Evolutionary conservation across 768 basidiomycete genomes (phyloP).

Genomic region (Neoboletus magnificus): DNA sequence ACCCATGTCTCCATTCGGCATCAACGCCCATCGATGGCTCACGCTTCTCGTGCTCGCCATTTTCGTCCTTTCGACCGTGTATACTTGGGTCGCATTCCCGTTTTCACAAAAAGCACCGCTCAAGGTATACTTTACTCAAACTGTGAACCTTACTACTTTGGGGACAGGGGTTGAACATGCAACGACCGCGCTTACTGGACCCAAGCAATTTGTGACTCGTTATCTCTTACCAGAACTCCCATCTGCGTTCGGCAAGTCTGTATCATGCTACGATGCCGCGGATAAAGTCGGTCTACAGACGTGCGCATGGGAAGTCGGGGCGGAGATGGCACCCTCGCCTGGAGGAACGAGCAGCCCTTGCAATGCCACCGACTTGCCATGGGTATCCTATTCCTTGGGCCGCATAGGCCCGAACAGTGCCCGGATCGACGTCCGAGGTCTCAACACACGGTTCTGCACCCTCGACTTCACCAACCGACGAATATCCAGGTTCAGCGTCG

Average conservation of each 20-base stretch:
- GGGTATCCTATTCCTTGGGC: slow-evolving; percentile 43
- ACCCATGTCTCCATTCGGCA: slow-evolving; percentile 63
- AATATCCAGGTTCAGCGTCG: slow-evolving; percentile 41
- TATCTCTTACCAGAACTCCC: slow-evolving; percentile 50
- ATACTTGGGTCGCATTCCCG: slow-evolving; percentile 50
- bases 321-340: slow-evolving; percentile 38
- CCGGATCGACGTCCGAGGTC: slow-evolving; percentile 48
- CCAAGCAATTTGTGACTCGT: slow-evolving; percentile 40
- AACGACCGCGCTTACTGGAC: slow-evolving; percentile 45
- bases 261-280: slow-evolving; percentile 30
- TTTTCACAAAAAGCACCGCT: slow-evolving; percentile 61
- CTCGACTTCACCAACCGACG: slow-evolving; percentile 52
- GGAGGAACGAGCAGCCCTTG: slow-evolving; percentile 17
- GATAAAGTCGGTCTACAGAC: slow-evolving; percentile 38
- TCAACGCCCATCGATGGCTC: slow-evolving; percentile 44
- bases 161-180: slow-evolving; percentile 29
- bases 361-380: slow-evolving; percentile 19
- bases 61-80: slow-evolving; percentile 44
- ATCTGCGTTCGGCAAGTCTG: slow-evolving; percentile 40
- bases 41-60: slow-evolving; percentile 36
- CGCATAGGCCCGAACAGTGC: slow-evolving; percentile 45
- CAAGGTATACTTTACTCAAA: slow-evolving; percentile 71
- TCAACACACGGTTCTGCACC: slow-evolving; percentile 62
- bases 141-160: slow-evolving; percentile 40
- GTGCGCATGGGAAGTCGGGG: slow-evolving; percentile 47